phyloP scores from a whole-genome alignment of 129 eudicot species.

The Silybum marianum region DNA sequence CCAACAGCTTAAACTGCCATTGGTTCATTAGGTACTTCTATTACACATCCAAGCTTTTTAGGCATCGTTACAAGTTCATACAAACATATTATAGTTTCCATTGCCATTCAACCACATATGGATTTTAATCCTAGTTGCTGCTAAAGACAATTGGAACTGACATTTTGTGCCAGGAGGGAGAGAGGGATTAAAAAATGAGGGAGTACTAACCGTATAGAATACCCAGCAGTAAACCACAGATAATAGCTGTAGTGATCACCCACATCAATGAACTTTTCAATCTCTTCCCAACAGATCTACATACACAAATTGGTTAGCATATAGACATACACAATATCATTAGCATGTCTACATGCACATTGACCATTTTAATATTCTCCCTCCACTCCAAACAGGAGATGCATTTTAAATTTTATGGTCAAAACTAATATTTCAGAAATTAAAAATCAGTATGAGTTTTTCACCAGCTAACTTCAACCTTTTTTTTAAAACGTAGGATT shows the following conservation, averaged over 20 bases:
- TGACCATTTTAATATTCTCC: background rate
- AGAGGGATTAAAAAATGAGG: background rate
- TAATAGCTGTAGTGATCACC: slow-evolving; percentile 75
- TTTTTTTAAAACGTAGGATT: background rate
- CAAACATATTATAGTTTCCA: background rate
- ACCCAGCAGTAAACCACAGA: slow-evolving; percentile 83
- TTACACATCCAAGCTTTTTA: background rate
- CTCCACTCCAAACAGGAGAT: background rate
- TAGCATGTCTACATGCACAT: background rate
- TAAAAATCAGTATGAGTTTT: background rate
- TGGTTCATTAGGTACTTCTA: background rate
- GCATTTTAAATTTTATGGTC: background rate
- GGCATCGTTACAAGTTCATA: background rate
- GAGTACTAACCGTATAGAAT: slow-evolving; percentile 76
- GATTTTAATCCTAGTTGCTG: background rate
- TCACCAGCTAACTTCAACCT: background rate
- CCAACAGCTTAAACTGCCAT: background rate
- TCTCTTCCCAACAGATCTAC: slow-evolving; percentile 76
- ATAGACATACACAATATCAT: background rate
- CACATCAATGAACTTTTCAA: slow-evolving; percentile 73
- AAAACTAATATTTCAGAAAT: background rate
- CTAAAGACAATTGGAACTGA: background rate
- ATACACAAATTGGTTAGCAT: slow-evolving; percentile 15
- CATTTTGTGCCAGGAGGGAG: background rate
- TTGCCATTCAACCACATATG: background rate